Conservation (phyloP, 2,329 filamentous ascomycete species). For the Claviceps quebecensis region DNA sequence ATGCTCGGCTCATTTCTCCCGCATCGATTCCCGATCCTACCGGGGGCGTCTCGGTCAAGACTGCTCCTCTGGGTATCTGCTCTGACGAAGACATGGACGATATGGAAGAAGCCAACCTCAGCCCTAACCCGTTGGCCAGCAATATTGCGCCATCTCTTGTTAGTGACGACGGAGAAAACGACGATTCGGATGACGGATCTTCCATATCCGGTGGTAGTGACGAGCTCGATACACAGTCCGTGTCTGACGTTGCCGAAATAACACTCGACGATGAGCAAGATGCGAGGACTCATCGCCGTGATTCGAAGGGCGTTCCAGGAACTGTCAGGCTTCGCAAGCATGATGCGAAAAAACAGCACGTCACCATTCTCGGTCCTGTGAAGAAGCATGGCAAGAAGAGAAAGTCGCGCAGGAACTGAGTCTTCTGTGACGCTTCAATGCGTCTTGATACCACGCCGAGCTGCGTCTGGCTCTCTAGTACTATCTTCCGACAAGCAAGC, state of each 20-base stretch:
- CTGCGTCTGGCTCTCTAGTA: background rate
- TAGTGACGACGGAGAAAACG: slow-evolving; percentile 68
- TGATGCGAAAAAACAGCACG: slow-evolving; percentile 32
- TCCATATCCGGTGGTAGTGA: slow-evolving; percentile 44
- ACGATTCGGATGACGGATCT: slow-evolving; percentile 53
- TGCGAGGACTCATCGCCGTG: slow-evolving; percentile 29
- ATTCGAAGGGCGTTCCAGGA: slow-evolving; percentile 27
- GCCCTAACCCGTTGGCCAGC: slow-evolving; percentile 54
- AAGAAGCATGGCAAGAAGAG: slow-evolving; percentile 24
- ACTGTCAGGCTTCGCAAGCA: slow-evolving; percentile 39
- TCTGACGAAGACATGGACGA: slow-evolving; percentile 34
- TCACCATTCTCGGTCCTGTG: slow-evolving; percentile 40
- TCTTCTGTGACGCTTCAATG: background rate
- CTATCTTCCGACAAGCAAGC: slow-evolving; percentile 1
- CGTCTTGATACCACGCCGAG: too few species aligned
- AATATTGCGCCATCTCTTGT: slow-evolving; percentile 69
- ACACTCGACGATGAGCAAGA: slow-evolving; percentile 44
- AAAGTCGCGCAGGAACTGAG: slow-evolving; percentile 11
- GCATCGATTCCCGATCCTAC: slow-evolving; percentile 20
- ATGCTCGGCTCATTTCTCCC: slow-evolving; percentile 25
- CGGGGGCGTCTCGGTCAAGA: slow-evolving; percentile 10
- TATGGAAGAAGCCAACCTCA: slow-evolving; percentile 46
- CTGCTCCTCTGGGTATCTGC: slow-evolving; percentile 11
- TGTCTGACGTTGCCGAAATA: slow-evolving; percentile 48
- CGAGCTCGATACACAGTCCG: slow-evolving; percentile 41